Base-by-base conservation (phyloP, 2,329 filamentous ascomycete species). In the Talaromyces sp. region DNA sequence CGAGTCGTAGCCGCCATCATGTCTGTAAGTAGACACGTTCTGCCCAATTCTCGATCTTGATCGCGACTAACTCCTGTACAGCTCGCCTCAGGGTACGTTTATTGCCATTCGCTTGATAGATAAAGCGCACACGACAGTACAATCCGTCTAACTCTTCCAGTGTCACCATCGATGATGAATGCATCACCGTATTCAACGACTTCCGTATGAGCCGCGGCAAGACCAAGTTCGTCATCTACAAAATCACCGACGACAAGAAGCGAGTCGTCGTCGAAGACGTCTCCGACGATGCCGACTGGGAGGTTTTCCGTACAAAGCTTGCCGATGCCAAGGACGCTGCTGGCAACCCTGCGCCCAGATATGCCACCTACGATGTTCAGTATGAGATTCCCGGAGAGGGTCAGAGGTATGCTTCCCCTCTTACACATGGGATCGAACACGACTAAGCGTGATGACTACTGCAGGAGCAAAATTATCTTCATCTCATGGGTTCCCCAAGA, bases 151-250 rank as follows among this genome's bases (percentile, higher is more conserved):
- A 60, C 52, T 49, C 17, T n/a, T 60, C 69, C 9, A 83, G 81
- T 73, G 80, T 83, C 63, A 73, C 77, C 56, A 76, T 83, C 67
- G 71, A 77, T 63, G 79, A 81, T 72, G 80, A 83, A 41, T 83
- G 81, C 75, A 73, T 82, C 68, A 74, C 70, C 56, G 70, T 73
- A 65, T 83, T 80, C 79, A 81, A 82, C 67, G 76, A 82, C 31
- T 39, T 59, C 43, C 52, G 52, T 43, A 33, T 52, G 77, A 83
- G 67, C 80, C 81, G 70, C 76, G 81, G 72, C 78, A 77, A 79
- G 72, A 74, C 73, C 70, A 83, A 83, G 75, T 83, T 75, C 71
- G 81, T 83, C 70, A 83, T 83, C 76, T 83, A 78, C 79, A 83
- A 83, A 76, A 81, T 83, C 70, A 73, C 80, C 68, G 81, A 83